These are phyloP conservation scores for Plasmodium sp. DNA, from an alignment of 169 alveolate genomes.

Conservation along the genomic window DNA sequence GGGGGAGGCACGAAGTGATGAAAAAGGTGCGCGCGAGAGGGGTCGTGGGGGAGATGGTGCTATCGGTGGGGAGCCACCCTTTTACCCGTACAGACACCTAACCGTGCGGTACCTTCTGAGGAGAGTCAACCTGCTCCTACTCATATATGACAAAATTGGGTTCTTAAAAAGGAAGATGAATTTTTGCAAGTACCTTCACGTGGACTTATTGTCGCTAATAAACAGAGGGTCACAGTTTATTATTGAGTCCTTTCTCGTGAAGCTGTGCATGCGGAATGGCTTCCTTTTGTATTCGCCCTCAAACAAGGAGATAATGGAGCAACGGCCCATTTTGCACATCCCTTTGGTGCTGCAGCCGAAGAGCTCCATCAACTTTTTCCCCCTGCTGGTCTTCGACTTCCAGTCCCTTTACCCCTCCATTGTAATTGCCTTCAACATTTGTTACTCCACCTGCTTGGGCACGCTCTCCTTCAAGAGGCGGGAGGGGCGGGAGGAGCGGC, in stretches of 20 bases:
- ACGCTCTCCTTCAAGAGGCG: slow-evolving; percentile 66
- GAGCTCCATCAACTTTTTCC: slow-evolving; percentile 93
- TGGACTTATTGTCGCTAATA: slow-evolving; percentile 76
- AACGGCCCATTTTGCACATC: slow-evolving; percentile 85
- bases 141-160: slow-evolving; percentile 75
- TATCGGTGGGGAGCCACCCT: not conserved
- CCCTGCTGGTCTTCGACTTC: slow-evolving; percentile 96
- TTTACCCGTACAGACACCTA: slow-evolving; percentile 68
- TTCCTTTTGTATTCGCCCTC: slow-evolving; percentile 76
- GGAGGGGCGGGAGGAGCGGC: not conserved
- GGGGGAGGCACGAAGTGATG: not conserved
- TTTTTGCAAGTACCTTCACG: slow-evolving; percentile 71
- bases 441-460: slow-evolving; percentile 92
- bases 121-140: slow-evolving; percentile 36
- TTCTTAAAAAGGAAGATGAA: slow-evolving; percentile 69
- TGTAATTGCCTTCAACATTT: slow-evolving; percentile 96
- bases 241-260: slow-evolving; percentile 74
- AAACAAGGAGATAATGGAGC: slow-evolving; percentile 84
- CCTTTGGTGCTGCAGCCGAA: slow-evolving; percentile 94
- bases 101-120: slow-evolving; percentile 43
- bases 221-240: slow-evolving; percentile 79
- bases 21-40: not conserved
- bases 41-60: not conserved
- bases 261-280: slow-evolving; percentile 59
- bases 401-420: slow-evolving; percentile 97